Conservation (phyloP, 2,329 filamentous ascomycete genomes). For the Fusarium sp. region DNA sequence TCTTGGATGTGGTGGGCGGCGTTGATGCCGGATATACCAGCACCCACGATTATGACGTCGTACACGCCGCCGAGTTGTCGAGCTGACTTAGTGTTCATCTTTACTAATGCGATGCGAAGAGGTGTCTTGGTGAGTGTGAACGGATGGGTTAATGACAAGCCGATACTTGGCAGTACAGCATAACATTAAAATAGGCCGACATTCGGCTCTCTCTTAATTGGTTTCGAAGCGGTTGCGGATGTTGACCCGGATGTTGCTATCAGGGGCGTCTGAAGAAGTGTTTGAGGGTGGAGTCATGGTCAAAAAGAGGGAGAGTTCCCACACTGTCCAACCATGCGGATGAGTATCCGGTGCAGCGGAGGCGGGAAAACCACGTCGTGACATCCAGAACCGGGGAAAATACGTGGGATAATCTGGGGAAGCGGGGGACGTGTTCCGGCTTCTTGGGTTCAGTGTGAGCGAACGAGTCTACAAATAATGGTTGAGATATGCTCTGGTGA, state of each 20-base stretch:
- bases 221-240: not conserved
- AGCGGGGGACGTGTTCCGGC: not conserved
- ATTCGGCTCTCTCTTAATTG: not conserved
- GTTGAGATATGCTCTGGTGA: not conserved
- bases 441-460: not conserved
- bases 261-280: not conserved
- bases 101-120: not conserved
- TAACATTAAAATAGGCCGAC: not conserved
- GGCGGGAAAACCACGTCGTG: not conserved
- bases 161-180: not conserved
- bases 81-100: not conserved
- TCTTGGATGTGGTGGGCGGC: conserved; percentile 74
- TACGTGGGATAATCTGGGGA: not conserved
- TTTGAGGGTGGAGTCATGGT: not conserved
- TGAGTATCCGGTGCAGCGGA: not conserved
- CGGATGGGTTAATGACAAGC: not conserved
- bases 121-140: not conserved
- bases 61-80: not conserved
- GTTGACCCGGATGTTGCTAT: not conserved
- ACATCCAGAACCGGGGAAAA: not conserved
- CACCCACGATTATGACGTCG: conserved; percentile 75
- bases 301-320: not conserved
- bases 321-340: not conserved
- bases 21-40: conserved; percentile 81
- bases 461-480: not conserved